Evolutionary conservation across 2,329 filamentous ascomycete species (phyloP), one percentile per base, ranked within the genome.

Genomic region (Chrysoporthe deuterocubensis): DNA sequence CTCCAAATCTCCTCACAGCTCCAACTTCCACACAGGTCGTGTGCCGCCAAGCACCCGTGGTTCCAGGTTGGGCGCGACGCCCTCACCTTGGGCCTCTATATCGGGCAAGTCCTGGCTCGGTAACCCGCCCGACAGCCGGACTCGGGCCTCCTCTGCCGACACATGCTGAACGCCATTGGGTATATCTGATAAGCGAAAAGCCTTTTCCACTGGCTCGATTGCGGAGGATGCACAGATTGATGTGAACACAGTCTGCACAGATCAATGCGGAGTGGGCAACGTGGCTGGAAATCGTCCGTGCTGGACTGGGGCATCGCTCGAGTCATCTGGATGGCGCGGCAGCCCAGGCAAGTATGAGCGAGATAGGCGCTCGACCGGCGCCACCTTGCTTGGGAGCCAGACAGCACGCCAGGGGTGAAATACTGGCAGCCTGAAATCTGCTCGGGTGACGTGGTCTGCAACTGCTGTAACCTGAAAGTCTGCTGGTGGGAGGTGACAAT

Each of bases 91-190:
- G 5, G 26, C 16, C 64, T 68, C 67, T 67, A 64, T 67, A 69
- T 69, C 67, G 64, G 67, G 67, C 34, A 69, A 67, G 60, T 69
- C 66, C 64, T 64, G 48, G 60, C 67, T 64, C 52, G 43, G 62
- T 64, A 67, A 67, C 65, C 67, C 67, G 67, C 67, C 64, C 67
- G 67, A 69, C 40, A 69, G 65, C 67, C 67, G 67, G 40, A 43
- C 43, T 40, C 46, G 57, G 61, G 46, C 32, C 54, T 40, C 54
- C 9, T 9, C 34, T 57, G 26, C 54, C 54, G 54, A n/a, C 54
- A 34, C 54, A 18, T 34, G 54, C 50, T 34, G 50, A 21, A 54
- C 50, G 50, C 50, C 50, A 54, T 34, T 54, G 26, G 26, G 34
- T 40, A 18, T 50, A 42, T 46, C n/a, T 32, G 37, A 52, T 46